These are phyloP conservation scores for Nannochloropsis granulata DNA, from an alignment of 108 stramenopile genomes.

Conservation along the genomic window DNA sequence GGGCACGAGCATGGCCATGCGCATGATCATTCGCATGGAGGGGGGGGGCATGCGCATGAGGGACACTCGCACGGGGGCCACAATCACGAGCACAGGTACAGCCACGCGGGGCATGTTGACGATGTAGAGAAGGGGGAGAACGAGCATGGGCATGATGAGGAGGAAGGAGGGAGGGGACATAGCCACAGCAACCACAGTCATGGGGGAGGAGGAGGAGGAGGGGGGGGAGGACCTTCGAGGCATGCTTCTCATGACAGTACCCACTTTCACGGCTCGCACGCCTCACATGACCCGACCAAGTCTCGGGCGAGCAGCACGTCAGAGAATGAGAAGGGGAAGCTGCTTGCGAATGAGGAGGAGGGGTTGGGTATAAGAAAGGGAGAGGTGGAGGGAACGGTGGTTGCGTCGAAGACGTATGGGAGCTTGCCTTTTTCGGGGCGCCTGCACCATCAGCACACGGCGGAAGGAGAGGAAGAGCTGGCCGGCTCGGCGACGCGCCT, in stretches of 20 bases:
- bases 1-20: conserved; percentile 35
- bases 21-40: conserved; percentile 35
- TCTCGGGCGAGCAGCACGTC: neutral
- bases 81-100: neutral
- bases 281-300: neutral
- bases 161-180: neutral
- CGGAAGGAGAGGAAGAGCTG: conserved; percentile 2
- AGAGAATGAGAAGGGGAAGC: neutral
- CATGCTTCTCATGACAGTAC: neutral
- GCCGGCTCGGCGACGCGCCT: conserved; percentile 25
- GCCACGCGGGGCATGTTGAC: conserved; percentile 1
- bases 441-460: neutral
- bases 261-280: neutral
- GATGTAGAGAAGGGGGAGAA: neutral
- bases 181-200: neutral
- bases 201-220: neutral
- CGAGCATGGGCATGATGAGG: neutral
- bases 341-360: neutral
- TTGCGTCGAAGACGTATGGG: neutral
- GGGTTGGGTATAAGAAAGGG: neutral
- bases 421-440: neutral
- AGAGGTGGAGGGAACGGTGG: neutral
- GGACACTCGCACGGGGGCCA: conserved; percentile 12
- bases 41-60: conserved; percentile 16
- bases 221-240: neutral